Evolutionary conservation across 2,329 filamentous ascomycete species (phyloP).

Genomic region (Talaromyces islandicus): DNA sequence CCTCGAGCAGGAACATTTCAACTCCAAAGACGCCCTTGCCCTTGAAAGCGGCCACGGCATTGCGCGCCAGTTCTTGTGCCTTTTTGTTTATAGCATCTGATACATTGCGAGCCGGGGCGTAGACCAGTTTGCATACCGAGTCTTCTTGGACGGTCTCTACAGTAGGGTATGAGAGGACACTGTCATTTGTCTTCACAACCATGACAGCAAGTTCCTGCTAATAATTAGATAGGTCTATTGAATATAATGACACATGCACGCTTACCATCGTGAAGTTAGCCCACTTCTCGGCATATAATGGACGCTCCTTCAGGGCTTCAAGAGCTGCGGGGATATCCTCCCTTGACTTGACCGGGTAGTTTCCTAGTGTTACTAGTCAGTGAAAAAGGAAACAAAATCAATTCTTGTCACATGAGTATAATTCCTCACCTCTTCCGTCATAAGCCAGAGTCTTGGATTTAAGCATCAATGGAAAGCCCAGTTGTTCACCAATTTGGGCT

Average conservation of each 20-base stretch:
- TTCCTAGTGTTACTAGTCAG: conserved; percentile 40
- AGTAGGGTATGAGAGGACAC: conserved; percentile 70
- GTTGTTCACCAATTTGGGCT: conserved; percentile 54
- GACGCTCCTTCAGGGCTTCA: conserved; percentile 59
- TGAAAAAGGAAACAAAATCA: not conserved
- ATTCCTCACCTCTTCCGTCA: conserved; percentile 67
- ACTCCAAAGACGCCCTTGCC: conserved; percentile 94
- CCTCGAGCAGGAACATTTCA: conserved; percentile 82
- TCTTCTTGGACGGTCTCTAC: conserved; percentile 96
- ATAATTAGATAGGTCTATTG: conserved; percentile 10
- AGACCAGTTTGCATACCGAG: conserved; percentile 89
- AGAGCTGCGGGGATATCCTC: conserved; percentile 61
- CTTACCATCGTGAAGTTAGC: conserved; percentile 67
- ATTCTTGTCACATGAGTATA: not conserved
- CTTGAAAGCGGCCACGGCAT: conserved; percentile 72
- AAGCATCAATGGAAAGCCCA: conserved; percentile 85
- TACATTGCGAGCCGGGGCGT: conserved; percentile 72
- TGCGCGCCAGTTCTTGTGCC: conserved; percentile 70
- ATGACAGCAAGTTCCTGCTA: conserved; percentile 76
- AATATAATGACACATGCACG: conserved; percentile 5
- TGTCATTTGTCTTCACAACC: conserved; percentile 82
- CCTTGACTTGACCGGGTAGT: conserved; percentile 57
- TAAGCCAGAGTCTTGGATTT: conserved; percentile 89
- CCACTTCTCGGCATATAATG: conserved; percentile 86
- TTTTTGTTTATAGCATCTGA: conserved; percentile 53